Evolutionary conservation across 805 yeast species (phyloP).

Genomic region (Saturnispora ahearnii): DNA sequence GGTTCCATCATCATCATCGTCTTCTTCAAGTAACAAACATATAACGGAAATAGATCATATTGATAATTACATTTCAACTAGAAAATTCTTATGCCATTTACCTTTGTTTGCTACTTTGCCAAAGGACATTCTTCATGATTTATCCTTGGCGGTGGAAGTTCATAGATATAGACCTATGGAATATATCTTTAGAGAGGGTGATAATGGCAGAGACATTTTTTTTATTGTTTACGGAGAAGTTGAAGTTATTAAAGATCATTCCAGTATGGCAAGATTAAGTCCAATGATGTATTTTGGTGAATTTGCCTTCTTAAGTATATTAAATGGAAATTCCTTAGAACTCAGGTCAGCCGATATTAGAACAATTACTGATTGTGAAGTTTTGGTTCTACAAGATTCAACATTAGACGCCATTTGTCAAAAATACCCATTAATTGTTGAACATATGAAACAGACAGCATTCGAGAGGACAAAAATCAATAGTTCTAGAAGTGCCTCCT

Average conservation of each 20-base stretch:
- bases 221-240: constrained; percentile 63
- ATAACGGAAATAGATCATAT: constrained; percentile 27
- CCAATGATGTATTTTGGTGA: constrained; percentile 69
- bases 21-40: neutral
- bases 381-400: constrained; percentile 50
- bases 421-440: constrained; percentile 49
- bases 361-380: constrained; percentile 49
- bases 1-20: neutral
- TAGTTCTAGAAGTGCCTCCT: constrained; percentile 14
- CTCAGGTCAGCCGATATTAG: constrained; percentile 56
- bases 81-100: constrained; percentile 48
- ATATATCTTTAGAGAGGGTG: constrained; percentile 51
- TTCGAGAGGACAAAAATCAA: constrained; percentile 34
- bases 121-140: constrained; percentile 47
- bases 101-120: constrained; percentile 55
- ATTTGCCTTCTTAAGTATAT: constrained; percentile 53
- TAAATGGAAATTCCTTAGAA: constrained; percentile 23
- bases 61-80: constrained; percentile 44
- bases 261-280: constrained; percentile 47
- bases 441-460: constrained; percentile 56
- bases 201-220: constrained; percentile 53
- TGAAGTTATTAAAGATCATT: constrained; percentile 45
- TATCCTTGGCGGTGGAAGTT: constrained; percentile 59
- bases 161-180: constrained; percentile 45
- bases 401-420: constrained; percentile 45